phyloP scores from a whole-genome alignment of 2,329 filamentous ascomycete species.

The Dryadomyces quercus-mongolicae region DNA sequence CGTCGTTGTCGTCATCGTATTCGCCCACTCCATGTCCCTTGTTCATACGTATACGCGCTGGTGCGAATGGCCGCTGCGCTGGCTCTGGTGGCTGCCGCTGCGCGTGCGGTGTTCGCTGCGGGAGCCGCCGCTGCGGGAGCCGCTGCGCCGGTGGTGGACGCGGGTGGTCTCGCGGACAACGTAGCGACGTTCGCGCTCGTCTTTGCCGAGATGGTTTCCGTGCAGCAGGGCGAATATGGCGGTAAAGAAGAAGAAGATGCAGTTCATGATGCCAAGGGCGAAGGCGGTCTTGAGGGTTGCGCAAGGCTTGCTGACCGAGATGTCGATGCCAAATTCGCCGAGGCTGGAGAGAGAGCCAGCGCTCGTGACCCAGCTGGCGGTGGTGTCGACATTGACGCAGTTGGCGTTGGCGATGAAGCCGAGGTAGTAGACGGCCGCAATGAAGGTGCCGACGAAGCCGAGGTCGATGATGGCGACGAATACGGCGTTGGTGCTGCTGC shows the following conservation, averaged over 20 bases:
- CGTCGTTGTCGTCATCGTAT: neutral
- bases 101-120: constrained; percentile 24
- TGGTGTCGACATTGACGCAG: constrained; percentile 49
- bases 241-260: constrained; percentile 68
- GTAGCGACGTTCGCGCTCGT: constrained; percentile 34
- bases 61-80: constrained; percentile 35
- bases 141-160: constrained; percentile 24
- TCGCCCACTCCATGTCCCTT: no score
- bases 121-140: constrained; percentile 31
- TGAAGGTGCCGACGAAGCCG: constrained; percentile 50
- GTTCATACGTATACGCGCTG: constrained; percentile 36
- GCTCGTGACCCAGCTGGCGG: constrained; percentile 38
- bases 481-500: constrained; percentile 44
- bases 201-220: constrained; percentile 29
- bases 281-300: constrained; percentile 86
- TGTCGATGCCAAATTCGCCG: constrained; percentile 34
- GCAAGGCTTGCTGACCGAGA: constrained; percentile 62
- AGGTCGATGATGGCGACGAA: constrained; percentile 51
- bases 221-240: constrained; percentile 54
- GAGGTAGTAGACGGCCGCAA: constrained; percentile 48
- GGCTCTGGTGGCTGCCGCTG: constrained; percentile 19
- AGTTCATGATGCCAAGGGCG: constrained; percentile 83
- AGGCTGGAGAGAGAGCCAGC: constrained; percentile 52
- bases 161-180: constrained; percentile 37
- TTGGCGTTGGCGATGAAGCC: constrained; percentile 48